phyloP scores from a whole-genome alignment of 768 basidiomycete genomes.

The Boletus sp. region DNA sequence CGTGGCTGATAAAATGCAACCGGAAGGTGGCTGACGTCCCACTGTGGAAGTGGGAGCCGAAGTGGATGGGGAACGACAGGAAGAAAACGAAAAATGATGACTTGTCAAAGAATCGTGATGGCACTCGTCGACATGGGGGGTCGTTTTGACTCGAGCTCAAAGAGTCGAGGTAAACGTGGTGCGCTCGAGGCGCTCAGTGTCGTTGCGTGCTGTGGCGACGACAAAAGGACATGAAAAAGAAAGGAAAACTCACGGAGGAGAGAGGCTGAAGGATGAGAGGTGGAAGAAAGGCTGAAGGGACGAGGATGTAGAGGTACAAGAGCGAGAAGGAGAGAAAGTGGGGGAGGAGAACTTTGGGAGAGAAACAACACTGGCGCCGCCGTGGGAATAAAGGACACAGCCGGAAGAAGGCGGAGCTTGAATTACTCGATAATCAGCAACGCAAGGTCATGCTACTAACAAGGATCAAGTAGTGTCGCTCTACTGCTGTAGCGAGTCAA shows the following conservation, averaged over 20 bases:
- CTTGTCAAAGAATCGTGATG: slow-evolving; percentile 3
- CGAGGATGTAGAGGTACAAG: slow-evolving; percentile 24
- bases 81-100: background rate
- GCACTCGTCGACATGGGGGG: background rate
- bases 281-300: slow-evolving; percentile 16
- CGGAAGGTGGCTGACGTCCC: slow-evolving; percentile 37
- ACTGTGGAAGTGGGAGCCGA: slow-evolving; percentile 6
- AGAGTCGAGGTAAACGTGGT: slow-evolving; percentile 25
- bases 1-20: slow-evolving; percentile 30
- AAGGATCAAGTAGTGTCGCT: no score
- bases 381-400: slow-evolving; percentile 35
- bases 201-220: slow-evolving; percentile 12
- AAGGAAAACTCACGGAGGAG: slow-evolving; percentile 24
- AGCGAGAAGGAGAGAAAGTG: slow-evolving; percentile 30
- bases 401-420: slow-evolving; percentile 43
- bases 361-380: slow-evolving; percentile 42
- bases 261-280: slow-evolving; percentile 2
- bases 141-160: slow-evolving; percentile 4
- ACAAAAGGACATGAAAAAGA: background rate
- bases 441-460: background rate
- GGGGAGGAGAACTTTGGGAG: slow-evolving; percentile 33
- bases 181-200: slow-evolving; percentile 25
- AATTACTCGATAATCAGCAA: slow-evolving; percentile 25
- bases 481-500: background rate
- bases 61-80: background rate